Evolutionary conservation across 768 basidiomycete species (phyloP).

Genomic region (Albatrellus ellisii): DNA sequence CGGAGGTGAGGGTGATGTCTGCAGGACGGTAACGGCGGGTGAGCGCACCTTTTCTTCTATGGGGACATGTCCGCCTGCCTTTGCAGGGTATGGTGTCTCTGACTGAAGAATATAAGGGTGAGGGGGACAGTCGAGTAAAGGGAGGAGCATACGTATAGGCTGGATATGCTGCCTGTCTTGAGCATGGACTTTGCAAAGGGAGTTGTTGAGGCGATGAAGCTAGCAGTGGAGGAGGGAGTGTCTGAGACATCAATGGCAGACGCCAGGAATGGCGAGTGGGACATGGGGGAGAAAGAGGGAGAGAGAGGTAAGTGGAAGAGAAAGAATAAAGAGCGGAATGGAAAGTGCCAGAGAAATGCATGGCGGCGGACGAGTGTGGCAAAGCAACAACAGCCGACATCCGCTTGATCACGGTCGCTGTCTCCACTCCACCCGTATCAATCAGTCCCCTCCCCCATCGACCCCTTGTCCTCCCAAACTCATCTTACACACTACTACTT

Average conservation of each 20-base stretch:
- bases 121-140: background rate
- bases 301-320: background rate
- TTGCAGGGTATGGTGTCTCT: background rate
- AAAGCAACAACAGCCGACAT: background rate
- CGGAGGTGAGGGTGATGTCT: background rate
- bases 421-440: too few relatives aligned
- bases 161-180: conserved; percentile 1
- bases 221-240: conserved; percentile 1
- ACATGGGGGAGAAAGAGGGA: background rate
- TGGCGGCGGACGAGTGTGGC: background rate
- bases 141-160: background rate
- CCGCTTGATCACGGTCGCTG: too few relatives aligned
- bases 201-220: background rate
- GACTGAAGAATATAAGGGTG: background rate
- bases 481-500: too few relatives aligned
- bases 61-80: background rate
- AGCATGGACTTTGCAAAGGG: conserved; percentile 1
- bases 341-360: background rate
- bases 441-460: too few relatives aligned
- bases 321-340: background rate
- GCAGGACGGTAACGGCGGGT: background rate
- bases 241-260: background rate
- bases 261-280: background rate
- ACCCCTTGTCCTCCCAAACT: too few relatives aligned
- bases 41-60: conserved; percentile 1